Evolutionary conservation across 1,139 yeast genomes (phyloP).

Genomic region (Yamadazyma diddensiae): DNA sequence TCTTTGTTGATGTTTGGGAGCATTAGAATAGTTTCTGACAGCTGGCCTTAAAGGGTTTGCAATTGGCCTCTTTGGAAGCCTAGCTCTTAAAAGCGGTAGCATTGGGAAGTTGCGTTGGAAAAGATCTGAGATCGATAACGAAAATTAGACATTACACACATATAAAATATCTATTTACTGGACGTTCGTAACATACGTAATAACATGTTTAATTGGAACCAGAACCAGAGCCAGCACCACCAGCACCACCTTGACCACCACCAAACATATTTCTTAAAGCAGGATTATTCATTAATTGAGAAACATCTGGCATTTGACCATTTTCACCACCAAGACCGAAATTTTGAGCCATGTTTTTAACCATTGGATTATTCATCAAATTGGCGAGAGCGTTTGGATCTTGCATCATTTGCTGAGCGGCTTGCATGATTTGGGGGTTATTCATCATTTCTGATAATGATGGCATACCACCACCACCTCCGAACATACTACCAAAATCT

Average conservation of each 20-base stretch:
- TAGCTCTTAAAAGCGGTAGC: no score
- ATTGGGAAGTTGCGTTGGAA: no score
- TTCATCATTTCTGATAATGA: conserved; percentile 61
- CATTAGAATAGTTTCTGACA: no score
- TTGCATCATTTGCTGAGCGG: conserved; percentile 91
- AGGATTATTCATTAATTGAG: conserved; percentile 78
- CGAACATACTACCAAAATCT: conserved; percentile 63
- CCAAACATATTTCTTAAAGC: conserved; percentile 68
- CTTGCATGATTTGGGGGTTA: conserved; percentile 89
- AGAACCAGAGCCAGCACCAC: background rate
- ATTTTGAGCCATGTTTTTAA: conserved; percentile 73
- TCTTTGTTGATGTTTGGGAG: background rate
- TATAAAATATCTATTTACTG: no score
- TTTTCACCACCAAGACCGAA: conserved; percentile 60
- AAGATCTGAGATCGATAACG: no score
- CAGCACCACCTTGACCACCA: conserved; percentile 7
- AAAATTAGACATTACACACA: no score
- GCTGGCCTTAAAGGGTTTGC: no score
- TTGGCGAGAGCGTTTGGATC: conserved; percentile 78
- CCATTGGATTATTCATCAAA: conserved; percentile 77
- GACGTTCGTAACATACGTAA: no score
- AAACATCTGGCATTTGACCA: conserved; percentile 51
- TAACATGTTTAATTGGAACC: no score
- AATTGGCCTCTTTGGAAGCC: no score
- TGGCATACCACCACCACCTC: conserved; percentile 65